Conservation (phyloP, 2,329 filamentous ascomycete genomes). For the Ciborinia camelliae region DNA sequence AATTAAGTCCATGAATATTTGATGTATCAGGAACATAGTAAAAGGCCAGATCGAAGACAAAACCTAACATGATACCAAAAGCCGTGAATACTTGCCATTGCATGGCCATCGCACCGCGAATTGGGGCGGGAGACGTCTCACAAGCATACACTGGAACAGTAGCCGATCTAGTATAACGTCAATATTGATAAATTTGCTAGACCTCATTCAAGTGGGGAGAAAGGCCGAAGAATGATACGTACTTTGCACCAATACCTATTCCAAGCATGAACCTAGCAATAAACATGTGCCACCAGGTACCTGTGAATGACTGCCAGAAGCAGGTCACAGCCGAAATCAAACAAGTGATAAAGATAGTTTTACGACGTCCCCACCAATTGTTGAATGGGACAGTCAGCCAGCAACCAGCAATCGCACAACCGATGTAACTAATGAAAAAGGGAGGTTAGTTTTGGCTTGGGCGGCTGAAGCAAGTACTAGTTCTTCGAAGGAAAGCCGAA, state of each 20-base stretch:
- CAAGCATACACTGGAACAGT: slow-evolving; percentile 70
- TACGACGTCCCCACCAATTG: slow-evolving; percentile 63
- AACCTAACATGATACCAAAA: slow-evolving; percentile 56
- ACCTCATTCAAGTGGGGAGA: neutral
- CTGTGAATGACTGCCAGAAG: slow-evolving; percentile 51
- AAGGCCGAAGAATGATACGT: neutral
- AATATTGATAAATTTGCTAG: neutral
- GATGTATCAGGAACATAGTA: slow-evolving; percentile 50
- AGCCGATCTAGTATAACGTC: slow-evolving; percentile 40
- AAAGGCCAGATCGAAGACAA: slow-evolving; percentile 58
- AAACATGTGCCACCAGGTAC: slow-evolving; percentile 67
- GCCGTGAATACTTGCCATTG: slow-evolving; percentile 56
- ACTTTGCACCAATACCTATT: slow-evolving; percentile 67
- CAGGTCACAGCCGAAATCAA: slow-evolving; percentile 55
- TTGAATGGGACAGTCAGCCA: slow-evolving; percentile 74
- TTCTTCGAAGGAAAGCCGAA: neutral
- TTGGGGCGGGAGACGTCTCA: slow-evolving; percentile 60
- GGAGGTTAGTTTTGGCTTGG: neutral
- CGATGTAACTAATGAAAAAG: slow-evolving; percentile 47
- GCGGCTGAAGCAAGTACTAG: neutral
- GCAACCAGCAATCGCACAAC: slow-evolving; percentile 66
- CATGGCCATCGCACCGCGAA: slow-evolving; percentile 70
- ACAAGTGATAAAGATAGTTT: slow-evolving; percentile 68
- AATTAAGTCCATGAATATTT: slow-evolving; percentile 55
- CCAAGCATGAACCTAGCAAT: slow-evolving; percentile 67